Evolutionary conservation across 805 yeast genomes (phyloP), one percentile per base, ranked within the genome.

Genomic region (Sungouiozyma intestinalis): DNA sequence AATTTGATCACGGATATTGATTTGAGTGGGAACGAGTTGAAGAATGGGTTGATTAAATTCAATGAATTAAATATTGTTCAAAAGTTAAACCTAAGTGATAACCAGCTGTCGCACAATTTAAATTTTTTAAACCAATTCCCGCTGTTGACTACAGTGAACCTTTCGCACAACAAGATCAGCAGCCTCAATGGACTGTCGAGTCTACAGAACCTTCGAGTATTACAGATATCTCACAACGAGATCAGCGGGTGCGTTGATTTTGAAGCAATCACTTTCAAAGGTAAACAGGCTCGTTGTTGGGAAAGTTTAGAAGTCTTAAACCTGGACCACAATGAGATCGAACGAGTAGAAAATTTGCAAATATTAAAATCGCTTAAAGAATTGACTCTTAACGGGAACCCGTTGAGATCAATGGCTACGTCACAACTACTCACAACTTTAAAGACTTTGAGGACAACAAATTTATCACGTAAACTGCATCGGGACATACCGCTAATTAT

Each of bases 181-280:
- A 48, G 55, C 1, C 27, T 59, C 11, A 46, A 46, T 24, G 55
- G 53, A 7, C 40, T 54, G 16, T 51, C 53, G 1, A 19, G 38
- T 4, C 48, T 54, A 15, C 40, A 44, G 16, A 37, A 53, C 11
- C 45, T 51, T 14, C 43, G 46, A 17, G 20, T 3, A 2, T 38
- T 59, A 29, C 40, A 54, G 35, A 42, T 58, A 4, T 40, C 53
- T 1, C 33, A 51, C 35, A 59, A 59, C 47, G 40, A 43, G 4
- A 41, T 59, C 19, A 37, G 35, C 15, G 62, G 62, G 2, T 39
- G 43, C 8, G 40, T 59, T 4, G 56, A 59, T 42, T 57, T 57
- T 39, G 49, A 45, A n/a, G 48, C 47, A 17, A 17, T 57, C 14
- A 40, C 47, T 18, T 37, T 42, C 11, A 33, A 42, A 18, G 47